Base-by-base conservation (phyloP, 306 rosid genomes). In the Gastrolobium bilobum region DNA sequence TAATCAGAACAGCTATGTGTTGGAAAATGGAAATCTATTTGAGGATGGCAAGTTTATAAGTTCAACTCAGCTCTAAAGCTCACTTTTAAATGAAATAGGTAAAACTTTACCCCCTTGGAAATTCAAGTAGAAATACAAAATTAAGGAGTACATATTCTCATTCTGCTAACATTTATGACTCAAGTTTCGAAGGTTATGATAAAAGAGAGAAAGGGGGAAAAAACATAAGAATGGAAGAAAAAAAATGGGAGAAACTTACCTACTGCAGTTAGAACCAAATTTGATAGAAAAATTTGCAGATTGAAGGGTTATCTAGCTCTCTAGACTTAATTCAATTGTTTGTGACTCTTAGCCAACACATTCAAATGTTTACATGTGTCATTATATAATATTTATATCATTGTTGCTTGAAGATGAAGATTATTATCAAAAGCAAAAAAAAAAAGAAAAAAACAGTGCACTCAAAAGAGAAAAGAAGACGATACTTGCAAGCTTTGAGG, bases 61-160 rank as follows among this genome's bases (percentile, higher is more conserved):
- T 67, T 38, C 73, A 78, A 37, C 68, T 51, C 48, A 10, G 13
- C 59, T 62, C 75, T 77, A 76, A 48, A 65, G 15, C 73, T 60
- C 70, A 11, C 44, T 79, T 26, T 46, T 37, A 35, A 62, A 53
- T 6, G 7, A 62, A 48, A 57, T 26, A 51, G 72, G 48, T 50
- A 9, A 59, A 68, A 15, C 2, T 43, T 61, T 53, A 3, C 6
- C 15, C 64, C 63, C 50, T 44, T 20, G 62, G 35, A 63, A 80
- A 51, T 39, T 3, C 26, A 20, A 47, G 30, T 37, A 34, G 11
- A 7, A 7, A 30, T 63, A n/a, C 2, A 48, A 76, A 47, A 48
- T 61, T 13, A 60, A 44, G 39, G 29, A 35, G 11, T 20, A 20
- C 51, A 15, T 7, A 57, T 65, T 66, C 44, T 77, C 50, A n/a